Percentiles rank a stretch among this genome's conserved stretches.
Conservation (phyloP, 1,139 yeast species). For the Nakaseomyces sp. region DNA sequence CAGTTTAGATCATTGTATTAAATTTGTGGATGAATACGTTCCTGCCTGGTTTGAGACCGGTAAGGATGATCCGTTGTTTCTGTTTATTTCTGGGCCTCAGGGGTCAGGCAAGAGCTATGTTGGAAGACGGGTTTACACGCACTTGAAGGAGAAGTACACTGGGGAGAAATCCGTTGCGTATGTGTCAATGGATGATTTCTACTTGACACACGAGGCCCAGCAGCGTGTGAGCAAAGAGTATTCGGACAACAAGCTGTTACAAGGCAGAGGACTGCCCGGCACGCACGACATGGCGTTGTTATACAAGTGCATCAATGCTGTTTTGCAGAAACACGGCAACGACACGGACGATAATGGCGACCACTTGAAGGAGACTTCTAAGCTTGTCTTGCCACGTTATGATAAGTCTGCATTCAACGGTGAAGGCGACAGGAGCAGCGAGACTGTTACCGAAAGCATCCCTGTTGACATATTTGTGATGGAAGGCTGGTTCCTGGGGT, state of each 20-base stretch:
- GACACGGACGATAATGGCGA: conserved; percentile 9
- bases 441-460: conserved; percentile 25
- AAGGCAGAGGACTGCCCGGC: conserved; percentile 88
- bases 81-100: conserved; percentile 83
- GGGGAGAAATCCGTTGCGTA: conserved; percentile 37
- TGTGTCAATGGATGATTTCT: conserved; percentile 81
- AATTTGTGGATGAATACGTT: conserved; percentile 19
- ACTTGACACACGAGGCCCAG: conserved; percentile 60
- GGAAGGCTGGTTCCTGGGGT: conserved; percentile 96
- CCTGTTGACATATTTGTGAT: conserved; percentile 59
- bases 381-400: conserved; percentile 47
- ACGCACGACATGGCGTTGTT: conserved; percentile 63
- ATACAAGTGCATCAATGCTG: conserved; percentile 24
- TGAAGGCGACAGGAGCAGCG: conserved; percentile 61
- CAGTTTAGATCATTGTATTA: conserved; percentile 11
- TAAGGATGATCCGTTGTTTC: conserved; percentile 39
- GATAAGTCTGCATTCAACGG: conserved; percentile 73
- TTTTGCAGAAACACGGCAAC: conserved; percentile 19
- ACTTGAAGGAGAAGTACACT: conserved; percentile 35
- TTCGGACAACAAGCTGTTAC: conserved; percentile 47
- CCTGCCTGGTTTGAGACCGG: conserved; percentile 20
- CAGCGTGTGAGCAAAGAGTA: conserved; percentile 33
- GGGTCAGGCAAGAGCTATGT: conserved; percentile 85
- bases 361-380: conserved; percentile 10
- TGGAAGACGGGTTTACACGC: conserved; percentile 33